phyloP scores from a whole-genome alignment of 805 yeast genomes.

The Saturnispora besseyi region DNA sequence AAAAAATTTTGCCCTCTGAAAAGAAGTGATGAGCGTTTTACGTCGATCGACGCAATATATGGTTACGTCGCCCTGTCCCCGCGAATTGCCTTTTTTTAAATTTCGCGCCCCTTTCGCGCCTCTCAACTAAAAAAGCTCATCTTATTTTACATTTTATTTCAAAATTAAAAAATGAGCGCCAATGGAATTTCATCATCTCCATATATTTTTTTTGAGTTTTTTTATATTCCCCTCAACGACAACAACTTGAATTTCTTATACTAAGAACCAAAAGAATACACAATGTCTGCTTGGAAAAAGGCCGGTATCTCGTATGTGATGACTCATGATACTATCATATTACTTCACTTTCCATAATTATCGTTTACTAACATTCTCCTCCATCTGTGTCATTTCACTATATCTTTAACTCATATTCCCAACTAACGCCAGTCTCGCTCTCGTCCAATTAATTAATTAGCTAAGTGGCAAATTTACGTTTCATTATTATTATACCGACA shows the following conservation, averaged over 20 bases:
- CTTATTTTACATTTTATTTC: neutral
- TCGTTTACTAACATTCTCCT: neutral
- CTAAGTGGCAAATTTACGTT: no score
- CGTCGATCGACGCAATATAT: conserved; percentile 12
- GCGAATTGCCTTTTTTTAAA: neutral
- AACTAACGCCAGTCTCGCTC: neutral
- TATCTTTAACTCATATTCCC: neutral
- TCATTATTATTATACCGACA: no score
- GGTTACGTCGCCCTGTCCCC: conserved; percentile 8
- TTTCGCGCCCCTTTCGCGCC: neutral
- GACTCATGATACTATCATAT: no score
- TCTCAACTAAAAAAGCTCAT: conserved; percentile 1
- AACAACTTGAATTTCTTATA: neutral
- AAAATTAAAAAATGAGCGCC: neutral
- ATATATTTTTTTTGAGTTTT: neutral
- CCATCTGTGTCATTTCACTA: neutral
- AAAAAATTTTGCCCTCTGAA: neutral
- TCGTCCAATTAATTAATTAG: neutral
- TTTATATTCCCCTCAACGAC: neutral
- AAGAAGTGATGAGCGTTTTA: no score
- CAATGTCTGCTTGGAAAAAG: conserved; percentile 54
- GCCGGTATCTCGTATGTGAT: conserved; percentile 52
- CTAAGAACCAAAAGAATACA: conserved; percentile 9
- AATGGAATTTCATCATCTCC: neutral
- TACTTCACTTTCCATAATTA: no score